Base-by-base conservation (phyloP, 75 land plant species). In the Sequoia sempervirens region DNA sequence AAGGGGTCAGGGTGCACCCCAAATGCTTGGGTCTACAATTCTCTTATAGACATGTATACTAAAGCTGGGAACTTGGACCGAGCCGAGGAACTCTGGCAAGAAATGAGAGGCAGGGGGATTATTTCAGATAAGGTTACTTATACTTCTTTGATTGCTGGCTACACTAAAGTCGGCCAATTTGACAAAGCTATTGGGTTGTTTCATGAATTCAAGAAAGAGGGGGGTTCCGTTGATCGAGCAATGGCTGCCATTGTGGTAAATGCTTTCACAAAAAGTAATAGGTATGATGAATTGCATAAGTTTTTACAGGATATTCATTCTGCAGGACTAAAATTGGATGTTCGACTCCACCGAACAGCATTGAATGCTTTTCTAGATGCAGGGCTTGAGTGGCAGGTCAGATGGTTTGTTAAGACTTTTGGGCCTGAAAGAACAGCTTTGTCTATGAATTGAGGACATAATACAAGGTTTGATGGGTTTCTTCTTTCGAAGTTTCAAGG, bases 171-270 rank as follows among this genome's bases (percentile, higher is more conserved):
- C 1, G 82, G 84, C 34, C 89, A 90, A 74, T 89, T 80, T 73
- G 96, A 94, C 17, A 87, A 84, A 78, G 92, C 92, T 83, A 78
- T 90, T 28, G 83, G 80, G 30, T 78, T 84, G 8, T 96, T 86
- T 66, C 12, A 86, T 30, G 90, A 92, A 83, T 90, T 84, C 81
- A 87, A 80, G 87, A 36, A 78, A 43, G 85, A 83, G 34, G 93
- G 91, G 9, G 89, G 94, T 12, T 47, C 73, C 45, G 54, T 90
- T 34, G 98, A 96, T 83, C 75, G 79, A 82, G 86, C 90, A 0
- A 70, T 96, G 86, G 93, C 91, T 5, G 98, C 91, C 26, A 87
- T 89, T 69, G 91, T 96, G 98, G 89, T 96, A 13, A 90, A 90
- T 30, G 92, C 91, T 50, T 90, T 88, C 75, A 88, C 93, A 14